A percentile compares a stretch with the other conserved stretches of the same genome.
These are phyloP conservation scores for Alloascoidea hylecoeti DNA, from an alignment of 805 yeast species.

Conservation along the genomic window DNA sequence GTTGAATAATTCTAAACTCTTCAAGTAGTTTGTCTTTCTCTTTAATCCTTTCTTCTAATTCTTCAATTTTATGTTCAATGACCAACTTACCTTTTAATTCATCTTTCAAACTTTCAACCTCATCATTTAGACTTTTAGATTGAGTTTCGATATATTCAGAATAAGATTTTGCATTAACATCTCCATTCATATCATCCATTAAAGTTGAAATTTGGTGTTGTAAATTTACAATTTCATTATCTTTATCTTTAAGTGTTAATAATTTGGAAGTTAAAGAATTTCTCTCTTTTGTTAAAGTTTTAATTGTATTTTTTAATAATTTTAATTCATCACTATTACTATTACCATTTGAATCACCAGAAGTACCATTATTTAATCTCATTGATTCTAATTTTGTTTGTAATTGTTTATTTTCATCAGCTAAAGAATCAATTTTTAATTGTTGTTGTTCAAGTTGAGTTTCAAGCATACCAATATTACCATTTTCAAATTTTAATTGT, in stretches of 20 bases:
- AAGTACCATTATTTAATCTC: neutral
- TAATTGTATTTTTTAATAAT: neutral
- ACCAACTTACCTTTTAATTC: neutral
- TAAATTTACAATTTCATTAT: neutral
- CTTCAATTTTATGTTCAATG: neutral
- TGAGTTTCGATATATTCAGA: conserved; percentile 2
- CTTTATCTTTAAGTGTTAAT: neutral
- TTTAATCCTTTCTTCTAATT: neutral
- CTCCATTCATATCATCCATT: neutral
- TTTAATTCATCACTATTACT: neutral
- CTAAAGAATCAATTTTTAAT: neutral
- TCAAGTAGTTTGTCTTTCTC: neutral
- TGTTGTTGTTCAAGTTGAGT: neutral
- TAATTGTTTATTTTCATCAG: neutral
- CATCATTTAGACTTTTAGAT: conserved; percentile 6
- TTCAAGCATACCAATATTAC: neutral
- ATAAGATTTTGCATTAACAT: conserved; percentile 1
- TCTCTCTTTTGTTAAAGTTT: neutral
- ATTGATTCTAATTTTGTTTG: too few relatives aligned
- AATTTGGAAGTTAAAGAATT: neutral
- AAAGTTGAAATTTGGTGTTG: neutral
- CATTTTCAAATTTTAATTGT: neutral
- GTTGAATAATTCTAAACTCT: neutral
- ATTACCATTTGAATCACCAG: neutral
- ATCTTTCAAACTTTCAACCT: conserved; percentile 5